Percentiles rank a stretch among this genome's conserved stretches.
Evolutionary conservation across 1,284 basidiomycete species (phyloP).

Genomic region (Irpex sp.): DNA sequence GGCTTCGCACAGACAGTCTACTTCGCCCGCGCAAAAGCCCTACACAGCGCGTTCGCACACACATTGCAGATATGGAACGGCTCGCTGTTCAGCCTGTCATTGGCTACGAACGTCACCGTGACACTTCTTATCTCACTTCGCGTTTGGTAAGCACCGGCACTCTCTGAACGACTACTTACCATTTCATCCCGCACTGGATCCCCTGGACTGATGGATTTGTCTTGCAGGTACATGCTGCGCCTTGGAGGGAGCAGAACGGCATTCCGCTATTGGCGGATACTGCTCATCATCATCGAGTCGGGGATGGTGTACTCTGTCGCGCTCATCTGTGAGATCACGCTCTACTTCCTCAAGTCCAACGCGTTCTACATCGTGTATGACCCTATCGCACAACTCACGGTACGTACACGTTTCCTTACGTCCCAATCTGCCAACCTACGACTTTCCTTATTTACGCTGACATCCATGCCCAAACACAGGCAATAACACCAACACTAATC

Average conservation of each 20-base stretch:
- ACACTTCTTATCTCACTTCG: conserved; percentile 32
- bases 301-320: conserved; percentile 37
- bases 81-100: conserved; percentile 34
- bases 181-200: too few species aligned
- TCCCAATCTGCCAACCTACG: too few species aligned
- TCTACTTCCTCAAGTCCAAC: conserved; percentile 35
- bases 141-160: conserved; percentile 26
- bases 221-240: conserved; percentile 28
- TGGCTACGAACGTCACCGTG: conserved; percentile 34
- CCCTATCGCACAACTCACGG: conserved; percentile 37
- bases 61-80: conserved; percentile 33
- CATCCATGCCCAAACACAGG: conserved; percentile 19
- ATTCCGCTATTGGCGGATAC: conserved; percentile 30
- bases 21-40: conserved; percentile 28
- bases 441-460: neutral
- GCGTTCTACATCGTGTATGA: conserved; percentile 40
- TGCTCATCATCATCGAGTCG: conserved; percentile 36
- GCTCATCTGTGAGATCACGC: conserved; percentile 34
- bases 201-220: too few species aligned
- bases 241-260: conserved; percentile 11
- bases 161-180: too few species aligned
- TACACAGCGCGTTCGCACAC: conserved; percentile 32
- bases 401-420: too few species aligned
- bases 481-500: conserved; percentile 31
- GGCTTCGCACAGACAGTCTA: conserved; percentile 34